A percentile compares a stretch with the other conserved stretches of the same genome.
phyloP scores from a whole-genome alignment of 2,329 filamentous ascomycete genomes.

The Paracoccidioides brasiliensis region DNA sequence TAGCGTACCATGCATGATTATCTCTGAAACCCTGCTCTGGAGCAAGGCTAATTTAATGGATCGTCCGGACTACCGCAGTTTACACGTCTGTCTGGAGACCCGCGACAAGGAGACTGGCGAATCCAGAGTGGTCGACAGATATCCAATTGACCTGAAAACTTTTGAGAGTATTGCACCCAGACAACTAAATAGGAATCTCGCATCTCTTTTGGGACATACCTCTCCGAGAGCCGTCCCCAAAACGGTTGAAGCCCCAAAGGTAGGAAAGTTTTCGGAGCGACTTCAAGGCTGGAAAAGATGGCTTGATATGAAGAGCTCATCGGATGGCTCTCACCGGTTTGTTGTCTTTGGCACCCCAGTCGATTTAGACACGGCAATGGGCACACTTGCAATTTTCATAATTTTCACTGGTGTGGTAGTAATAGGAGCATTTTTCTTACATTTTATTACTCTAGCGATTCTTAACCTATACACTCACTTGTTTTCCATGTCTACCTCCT shows the following conservation, averaged over 20 bases:
- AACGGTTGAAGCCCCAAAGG: neutral
- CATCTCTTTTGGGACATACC: conserved; percentile 25
- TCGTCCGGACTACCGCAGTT: conserved; percentile 27
- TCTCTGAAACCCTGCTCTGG: conserved; percentile 34
- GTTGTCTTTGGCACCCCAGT: neutral
- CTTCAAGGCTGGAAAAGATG: neutral
- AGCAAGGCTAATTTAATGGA: conserved; percentile 19
- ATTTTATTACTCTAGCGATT: neutral
- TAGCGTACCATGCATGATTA: conserved; percentile 31
- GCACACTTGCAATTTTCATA: neutral
- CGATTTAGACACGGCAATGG: too few relatives aligned
- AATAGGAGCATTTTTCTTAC: neutral
- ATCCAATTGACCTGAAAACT: conserved; percentile 34
- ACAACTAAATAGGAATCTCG: conserved; percentile 36
- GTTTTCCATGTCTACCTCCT: neutral
- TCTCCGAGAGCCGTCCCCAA: neutral
- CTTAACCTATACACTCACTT: neutral
- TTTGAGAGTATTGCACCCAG: conserved; percentile 35
- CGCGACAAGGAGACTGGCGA: conserved; percentile 23
- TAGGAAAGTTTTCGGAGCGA: neutral
- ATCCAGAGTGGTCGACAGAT: conserved; percentile 23
- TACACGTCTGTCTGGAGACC: conserved; percentile 33
- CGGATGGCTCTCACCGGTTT: neutral
- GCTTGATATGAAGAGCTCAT: neutral
- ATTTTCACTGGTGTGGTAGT: neutral